Conservation (phyloP, 2,329 filamentous ascomycete species). For the Colletotrichum australisinense region DNA sequence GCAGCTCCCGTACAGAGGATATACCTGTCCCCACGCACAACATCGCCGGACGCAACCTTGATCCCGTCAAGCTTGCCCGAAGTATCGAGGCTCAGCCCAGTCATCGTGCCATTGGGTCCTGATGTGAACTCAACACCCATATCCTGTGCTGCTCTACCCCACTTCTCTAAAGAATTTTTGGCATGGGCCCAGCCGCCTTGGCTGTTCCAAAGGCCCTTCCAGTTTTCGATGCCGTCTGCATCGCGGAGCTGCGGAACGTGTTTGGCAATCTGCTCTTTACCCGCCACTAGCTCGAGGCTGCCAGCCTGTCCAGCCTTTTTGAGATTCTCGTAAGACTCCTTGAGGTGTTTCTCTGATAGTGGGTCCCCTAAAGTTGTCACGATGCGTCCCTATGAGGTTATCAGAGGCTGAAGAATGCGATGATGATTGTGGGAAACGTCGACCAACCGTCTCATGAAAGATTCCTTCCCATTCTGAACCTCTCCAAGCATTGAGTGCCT, state of each 20-base stretch:
- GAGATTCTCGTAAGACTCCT: slow-evolving; percentile 29
- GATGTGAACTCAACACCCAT: slow-evolving; percentile 19
- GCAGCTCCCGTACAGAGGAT: slow-evolving; percentile 26
- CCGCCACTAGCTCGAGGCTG: slow-evolving; percentile 16
- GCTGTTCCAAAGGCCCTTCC: slow-evolving; percentile 32
- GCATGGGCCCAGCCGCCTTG: slow-evolving; percentile 31
- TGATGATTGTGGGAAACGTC: neutral
- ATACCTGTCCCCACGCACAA: slow-evolving; percentile 14
- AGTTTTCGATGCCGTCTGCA: slow-evolving; percentile 21
- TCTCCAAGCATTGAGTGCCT: slow-evolving; percentile 34
- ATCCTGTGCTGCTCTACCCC: neutral
- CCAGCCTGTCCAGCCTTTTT: slow-evolving; percentile 9
- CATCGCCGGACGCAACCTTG: slow-evolving; percentile 11
- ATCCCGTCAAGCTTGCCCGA: slow-evolving; percentile 18
- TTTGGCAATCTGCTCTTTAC: slow-evolving; percentile 22
- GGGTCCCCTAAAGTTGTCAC: slow-evolving; percentile 30
- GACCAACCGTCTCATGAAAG: slow-evolving; percentile 35
- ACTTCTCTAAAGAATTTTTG: slow-evolving; percentile 8
- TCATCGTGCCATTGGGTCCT: slow-evolving; percentile 21
- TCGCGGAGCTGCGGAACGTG: slow-evolving; percentile 23
- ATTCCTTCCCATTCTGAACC: slow-evolving; percentile 25
- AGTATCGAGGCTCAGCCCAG: neutral
- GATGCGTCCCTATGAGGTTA: slow-evolving; percentile 29
- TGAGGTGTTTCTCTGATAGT: slow-evolving; percentile 25
- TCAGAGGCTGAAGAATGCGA: neutral